Evolutionary conservation across 257 asterid genomes (phyloP), one percentile per base, ranked within the genome.

Genomic region (Fraxinus pennsylvanica): DNA sequence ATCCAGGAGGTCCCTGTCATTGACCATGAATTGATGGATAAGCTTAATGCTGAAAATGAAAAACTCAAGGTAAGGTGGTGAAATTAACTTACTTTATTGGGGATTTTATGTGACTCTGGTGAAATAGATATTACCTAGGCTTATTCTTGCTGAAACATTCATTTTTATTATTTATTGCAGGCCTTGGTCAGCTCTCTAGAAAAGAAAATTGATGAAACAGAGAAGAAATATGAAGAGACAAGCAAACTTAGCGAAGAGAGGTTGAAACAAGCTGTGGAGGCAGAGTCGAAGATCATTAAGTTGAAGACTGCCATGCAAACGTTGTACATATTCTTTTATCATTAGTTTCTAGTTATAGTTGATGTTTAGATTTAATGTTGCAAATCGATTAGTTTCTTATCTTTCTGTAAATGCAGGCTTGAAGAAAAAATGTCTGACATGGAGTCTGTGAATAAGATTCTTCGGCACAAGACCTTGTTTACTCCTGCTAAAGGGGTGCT

Each of bases 401-500:
- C 47, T 67, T 73, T 68, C 74, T 81, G 52, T 72, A 5, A 75
- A 21, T 73, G 9, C 78, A 96, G 99, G 72, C 98, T 96, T 78
- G 91, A 93, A 87, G 99, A 96, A 86, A 96, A 92, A 79, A 80
- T 93, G 36, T 85, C 91, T 74, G 97, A 91, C 88, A 85, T 96
- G 97, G 98, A 93, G 79, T 81, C 96, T 57, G 99, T 91, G 87
- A 93, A 90, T 85, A 87, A 90, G 87, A 90, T 93, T 88, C 96
- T 95, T 80, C 96, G 93, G 81, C 95, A 85, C 83, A 96, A 94
- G 76, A 87, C 92, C 45, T 80, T 90, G 85, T 76, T 88, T 78
- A 79, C 90, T 76, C 82, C 96, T 71, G 78, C 90, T 74, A 92
- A 92, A 82, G 86, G 89, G 85, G 89, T 72, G 71, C 74, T 92